Evolutionary conservation across 352 stramenopile genomes (phyloP).

Genomic region (Globisporangium polare): DNA sequence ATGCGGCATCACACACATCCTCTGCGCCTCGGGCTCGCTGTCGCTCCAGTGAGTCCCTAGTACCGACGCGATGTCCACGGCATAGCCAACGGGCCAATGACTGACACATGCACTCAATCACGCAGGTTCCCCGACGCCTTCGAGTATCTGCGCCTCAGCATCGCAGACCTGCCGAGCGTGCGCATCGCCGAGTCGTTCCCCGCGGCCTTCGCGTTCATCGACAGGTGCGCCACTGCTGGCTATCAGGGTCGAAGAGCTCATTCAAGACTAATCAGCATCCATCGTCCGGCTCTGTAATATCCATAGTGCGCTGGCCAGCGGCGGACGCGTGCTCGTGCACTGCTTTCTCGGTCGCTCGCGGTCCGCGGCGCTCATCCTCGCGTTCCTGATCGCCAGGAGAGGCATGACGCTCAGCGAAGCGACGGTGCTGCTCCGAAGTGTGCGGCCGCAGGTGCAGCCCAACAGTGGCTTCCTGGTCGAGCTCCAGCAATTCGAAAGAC

Average conservation of each 20-base stretch:
- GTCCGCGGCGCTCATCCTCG: constrained; percentile 63
- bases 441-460: constrained; percentile 54
- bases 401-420: constrained; percentile 35
- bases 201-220: constrained; percentile 50
- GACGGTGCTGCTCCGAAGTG: constrained; percentile 33
- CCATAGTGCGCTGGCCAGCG: constrained; percentile 35
- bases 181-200: constrained; percentile 46
- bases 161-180: constrained; percentile 41
- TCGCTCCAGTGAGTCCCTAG: constrained; percentile 31
- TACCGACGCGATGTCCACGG: not conserved
- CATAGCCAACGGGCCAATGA: not conserved
- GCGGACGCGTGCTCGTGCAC: constrained; percentile 69
- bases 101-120: not conserved
- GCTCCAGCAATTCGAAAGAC: constrained; percentile 28
- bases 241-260: too few relatives aligned
- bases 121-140: constrained; percentile 50
- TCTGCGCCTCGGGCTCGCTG: constrained; percentile 48
- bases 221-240: too few relatives aligned
- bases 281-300: too few relatives aligned
- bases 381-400: constrained; percentile 47
- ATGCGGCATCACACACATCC: constrained; percentile 48
- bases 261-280: not conserved
- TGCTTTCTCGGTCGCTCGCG: constrained; percentile 71
- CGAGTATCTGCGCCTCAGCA: constrained; percentile 43
- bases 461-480: constrained; percentile 66